Evolutionary conservation across 2,329 filamentous ascomycete genomes (phyloP), one percentile per base, ranked within the genome.

Genomic region (Ceratocystis smalleyi): DNA sequence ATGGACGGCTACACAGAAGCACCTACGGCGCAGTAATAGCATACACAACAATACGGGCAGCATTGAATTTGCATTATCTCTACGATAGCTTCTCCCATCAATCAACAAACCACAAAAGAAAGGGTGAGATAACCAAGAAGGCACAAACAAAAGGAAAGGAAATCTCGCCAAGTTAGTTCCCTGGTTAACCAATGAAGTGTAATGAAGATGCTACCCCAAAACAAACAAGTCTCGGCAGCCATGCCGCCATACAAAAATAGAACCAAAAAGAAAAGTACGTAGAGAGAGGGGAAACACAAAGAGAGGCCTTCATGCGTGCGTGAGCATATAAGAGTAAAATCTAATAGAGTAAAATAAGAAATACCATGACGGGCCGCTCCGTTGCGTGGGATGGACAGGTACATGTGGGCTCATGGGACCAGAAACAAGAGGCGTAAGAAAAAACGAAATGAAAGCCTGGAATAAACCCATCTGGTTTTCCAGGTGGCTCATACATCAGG

Each of bases 401-500:
- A 10, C n/a, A 12, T 22, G 6, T 49, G 47, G 47, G 19, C 45
- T n/a, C 45, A 22, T n/a, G 47, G 22, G 7, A 10, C 10, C 7
- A 24, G 22, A 10, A 51, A 35, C 22, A 62, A 35, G 19, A n/a
- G 30, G 55, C 3, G 12, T 62, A 15, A 12, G 24, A 19, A 40
- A 43, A 55, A 40, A 40, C n/a, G 59, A 65, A 40, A 22, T 4
- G 40, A 27, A 30, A 19, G 45, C 15, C 30, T 27, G 10, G 22
- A 63, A 43, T 45, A 62, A 62, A 32, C 51, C 12, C n/a, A 15
- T 2, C 17, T 17, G 22, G 17, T 7, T 22, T n/a, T 40, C 10
- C 35, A 3, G 3, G 35, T 40, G 35, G 19, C 24, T 70, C 66
- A 76, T 19, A 75, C 68, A 3, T 75, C 76, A 2, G 80, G 79